phyloP scores from a whole-genome alignment of 177 flowering plant genomes.

The Tripterygium wilfordii region DNA sequence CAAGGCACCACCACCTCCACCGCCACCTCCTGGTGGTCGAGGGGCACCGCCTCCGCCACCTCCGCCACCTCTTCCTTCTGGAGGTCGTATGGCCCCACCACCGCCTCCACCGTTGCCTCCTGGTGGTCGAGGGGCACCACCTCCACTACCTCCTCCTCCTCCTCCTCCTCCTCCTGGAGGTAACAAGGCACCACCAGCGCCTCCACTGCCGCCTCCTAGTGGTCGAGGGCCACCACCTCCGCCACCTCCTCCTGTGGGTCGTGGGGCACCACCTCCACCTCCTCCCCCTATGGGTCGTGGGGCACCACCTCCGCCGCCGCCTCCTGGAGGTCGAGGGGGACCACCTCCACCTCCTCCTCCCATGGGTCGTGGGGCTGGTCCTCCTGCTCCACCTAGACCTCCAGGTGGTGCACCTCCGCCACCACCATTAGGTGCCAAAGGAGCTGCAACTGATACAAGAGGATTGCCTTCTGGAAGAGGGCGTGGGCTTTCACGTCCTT shows the following conservation, averaged over 20 bases:
- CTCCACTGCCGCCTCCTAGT: constrained; percentile 31
- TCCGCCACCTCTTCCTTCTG: constrained; percentile 20
- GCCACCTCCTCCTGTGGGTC: constrained; percentile 21
- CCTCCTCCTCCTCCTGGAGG: constrained; percentile 21
- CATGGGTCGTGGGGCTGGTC: constrained; percentile 5
- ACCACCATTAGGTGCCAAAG: constrained; percentile 58
- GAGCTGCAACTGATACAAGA: constrained; percentile 19
- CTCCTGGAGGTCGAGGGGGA: constrained; percentile 6
- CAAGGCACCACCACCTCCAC: constrained; percentile 47
- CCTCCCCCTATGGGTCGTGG: too few relatives aligned
- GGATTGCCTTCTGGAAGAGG: constrained; percentile 18
- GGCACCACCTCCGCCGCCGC: constrained; percentile 27
- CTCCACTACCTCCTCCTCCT: constrained; percentile 8
- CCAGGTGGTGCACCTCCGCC: constrained; percentile 38
- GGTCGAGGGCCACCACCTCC: constrained; percentile 21
- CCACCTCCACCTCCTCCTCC: constrained; percentile 28
- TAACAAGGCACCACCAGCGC: too few relatives aligned
- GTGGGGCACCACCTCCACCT: constrained; percentile 25
- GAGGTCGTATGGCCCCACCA: too few relatives aligned
- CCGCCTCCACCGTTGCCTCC: constrained; percentile 64
- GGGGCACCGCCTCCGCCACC: constrained; percentile 20
- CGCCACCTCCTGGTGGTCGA: constrained; percentile 17
- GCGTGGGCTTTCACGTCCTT: background rate
- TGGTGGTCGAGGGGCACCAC: constrained; percentile 19
- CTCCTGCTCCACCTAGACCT: constrained; percentile 31